These are phyloP conservation scores for Glaciozyma antarctica DNA, from an alignment of 768 basidiomycete genomes.

Conservation along the genomic window DNA sequence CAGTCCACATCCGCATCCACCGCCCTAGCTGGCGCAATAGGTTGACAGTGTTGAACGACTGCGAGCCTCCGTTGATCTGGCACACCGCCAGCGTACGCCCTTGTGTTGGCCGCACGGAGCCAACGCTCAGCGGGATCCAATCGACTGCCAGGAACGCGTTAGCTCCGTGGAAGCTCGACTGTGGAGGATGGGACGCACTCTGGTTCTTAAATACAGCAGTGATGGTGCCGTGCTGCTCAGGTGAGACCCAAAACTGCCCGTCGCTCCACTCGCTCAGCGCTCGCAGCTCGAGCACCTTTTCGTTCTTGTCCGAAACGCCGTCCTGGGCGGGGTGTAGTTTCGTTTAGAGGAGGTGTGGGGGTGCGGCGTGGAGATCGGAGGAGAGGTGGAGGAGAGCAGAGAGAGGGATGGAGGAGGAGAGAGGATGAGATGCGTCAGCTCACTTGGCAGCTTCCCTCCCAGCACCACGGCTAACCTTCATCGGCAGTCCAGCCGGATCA, in stretches of 20 bases:
- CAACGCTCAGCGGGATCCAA: constrained; percentile 40
- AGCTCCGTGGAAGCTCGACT: not conserved
- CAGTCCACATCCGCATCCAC: constrained; percentile 40
- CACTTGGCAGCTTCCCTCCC: not conserved
- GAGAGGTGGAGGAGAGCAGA: not conserved
- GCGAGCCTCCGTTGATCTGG: constrained; percentile 36
- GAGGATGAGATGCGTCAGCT: no score
- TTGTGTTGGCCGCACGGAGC: constrained; percentile 40
- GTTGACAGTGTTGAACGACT: constrained; percentile 40
- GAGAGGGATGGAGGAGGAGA: not conserved
- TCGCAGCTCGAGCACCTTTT: constrained; percentile 37
- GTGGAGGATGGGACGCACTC: constrained; percentile 26
- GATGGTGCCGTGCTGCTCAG: constrained; percentile 39
- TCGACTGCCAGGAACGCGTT: constrained; percentile 33
- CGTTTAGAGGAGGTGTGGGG: no score
- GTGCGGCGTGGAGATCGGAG: not conserved
- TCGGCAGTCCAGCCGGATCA: constrained; percentile 35
- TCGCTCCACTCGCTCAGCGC: constrained; percentile 33
- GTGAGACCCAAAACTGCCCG: constrained; percentile 35
- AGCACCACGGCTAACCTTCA: constrained; percentile 20
- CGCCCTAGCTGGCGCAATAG: constrained; percentile 37
- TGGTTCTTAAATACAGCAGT: constrained; percentile 41
- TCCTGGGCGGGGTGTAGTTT: constrained; percentile 22
- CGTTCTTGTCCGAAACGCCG: constrained; percentile 30
- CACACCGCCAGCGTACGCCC: constrained; percentile 38